These are phyloP conservation scores for Chlorella sorokiniana DNA, from an alignment of 139 green algal species.

Conservation along the genomic window DNA sequence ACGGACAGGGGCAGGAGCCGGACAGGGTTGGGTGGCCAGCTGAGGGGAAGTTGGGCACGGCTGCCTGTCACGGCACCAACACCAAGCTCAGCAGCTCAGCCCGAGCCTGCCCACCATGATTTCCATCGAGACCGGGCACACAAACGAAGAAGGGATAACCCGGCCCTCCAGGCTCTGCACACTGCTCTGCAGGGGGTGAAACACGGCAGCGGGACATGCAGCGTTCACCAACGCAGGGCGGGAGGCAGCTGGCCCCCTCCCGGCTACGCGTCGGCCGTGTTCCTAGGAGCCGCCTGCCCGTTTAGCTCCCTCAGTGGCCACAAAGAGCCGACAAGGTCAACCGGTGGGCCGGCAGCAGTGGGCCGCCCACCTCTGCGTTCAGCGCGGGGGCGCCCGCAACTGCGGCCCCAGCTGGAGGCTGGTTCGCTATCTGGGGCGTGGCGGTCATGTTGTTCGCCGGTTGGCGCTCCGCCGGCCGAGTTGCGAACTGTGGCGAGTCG, in stretches of 20 bases:
- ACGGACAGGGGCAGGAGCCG: not conserved
- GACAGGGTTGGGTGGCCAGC: not conserved
- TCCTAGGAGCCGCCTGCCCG: too few relatives aligned
- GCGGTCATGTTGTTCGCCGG: not conserved
- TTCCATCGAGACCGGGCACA: conserved; percentile 82
- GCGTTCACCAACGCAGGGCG: not conserved
- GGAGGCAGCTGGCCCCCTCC: too few relatives aligned
- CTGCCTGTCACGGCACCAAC: too few relatives aligned
- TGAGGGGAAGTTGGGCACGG: not conserved
- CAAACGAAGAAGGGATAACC: conserved; percentile 34
- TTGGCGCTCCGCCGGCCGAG: not conserved
- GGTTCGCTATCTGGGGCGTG: not conserved
- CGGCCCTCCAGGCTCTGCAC: conserved; percentile 33
- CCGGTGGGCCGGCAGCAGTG: not conserved
- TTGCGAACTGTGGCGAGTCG: not conserved
- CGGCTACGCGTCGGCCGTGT: too few relatives aligned
- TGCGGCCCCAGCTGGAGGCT: not conserved
- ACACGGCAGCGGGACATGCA: not conserved
- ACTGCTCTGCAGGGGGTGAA: conserved; percentile 4
- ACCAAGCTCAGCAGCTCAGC: not conserved
- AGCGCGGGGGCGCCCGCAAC: not conserved
- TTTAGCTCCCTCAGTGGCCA: too few relatives aligned
- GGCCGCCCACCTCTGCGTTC: not conserved
- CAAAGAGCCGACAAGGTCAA: not conserved
- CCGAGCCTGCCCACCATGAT: conserved; percentile 68